Conservation (phyloP, 257 asterid genomes). For the Handroanthus guayacan region DNA sequence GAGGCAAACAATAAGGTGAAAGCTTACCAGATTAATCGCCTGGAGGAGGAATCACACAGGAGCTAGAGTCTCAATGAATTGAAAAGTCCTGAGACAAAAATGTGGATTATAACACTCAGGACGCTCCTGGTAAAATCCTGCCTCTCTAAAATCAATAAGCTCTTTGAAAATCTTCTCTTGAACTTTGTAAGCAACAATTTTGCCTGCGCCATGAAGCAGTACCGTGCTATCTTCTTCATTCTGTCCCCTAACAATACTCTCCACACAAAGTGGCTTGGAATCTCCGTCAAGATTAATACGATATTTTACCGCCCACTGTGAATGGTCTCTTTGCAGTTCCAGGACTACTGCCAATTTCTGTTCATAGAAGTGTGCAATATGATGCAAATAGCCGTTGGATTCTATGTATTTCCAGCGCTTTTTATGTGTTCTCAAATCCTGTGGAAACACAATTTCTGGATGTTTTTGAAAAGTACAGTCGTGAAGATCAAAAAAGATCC, state of each 20-base stretch:
- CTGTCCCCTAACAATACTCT: constrained; percentile 33
- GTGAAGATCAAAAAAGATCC: constrained; percentile 37
- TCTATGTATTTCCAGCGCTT: constrained; percentile 14
- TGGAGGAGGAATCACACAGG: constrained; percentile 22
- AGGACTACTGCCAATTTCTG: constrained; percentile 34
- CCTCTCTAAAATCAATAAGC: constrained; percentile 32
- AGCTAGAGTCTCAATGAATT: constrained; percentile 39
- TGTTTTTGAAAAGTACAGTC: constrained; percentile 25
- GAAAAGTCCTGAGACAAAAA: constrained; percentile 25
- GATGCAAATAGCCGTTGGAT: constrained; percentile 37
- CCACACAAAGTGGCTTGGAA: constrained; percentile 31
- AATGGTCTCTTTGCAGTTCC: constrained; percentile 34
- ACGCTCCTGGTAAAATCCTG: constrained; percentile 24
- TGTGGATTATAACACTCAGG: constrained; percentile 4
- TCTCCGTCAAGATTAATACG: constrained; percentile 14
- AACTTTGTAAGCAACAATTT: constrained; percentile 25
- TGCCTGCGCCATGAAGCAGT: constrained; percentile 41
- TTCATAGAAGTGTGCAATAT: constrained; percentile 31
- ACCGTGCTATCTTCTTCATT: constrained; percentile 42
- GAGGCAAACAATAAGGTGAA: background rate
- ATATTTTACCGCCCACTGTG: constrained; percentile 41
- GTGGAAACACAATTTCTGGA: constrained; percentile 35
- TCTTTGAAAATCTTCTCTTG: constrained; percentile 22
- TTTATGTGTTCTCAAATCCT: background rate
- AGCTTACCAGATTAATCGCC: background rate